These are phyloP conservation scores for Arthrinium phaeospermum DNA, from an alignment of 2,329 filamentous ascomycete species.

Conservation along the genomic window DNA sequence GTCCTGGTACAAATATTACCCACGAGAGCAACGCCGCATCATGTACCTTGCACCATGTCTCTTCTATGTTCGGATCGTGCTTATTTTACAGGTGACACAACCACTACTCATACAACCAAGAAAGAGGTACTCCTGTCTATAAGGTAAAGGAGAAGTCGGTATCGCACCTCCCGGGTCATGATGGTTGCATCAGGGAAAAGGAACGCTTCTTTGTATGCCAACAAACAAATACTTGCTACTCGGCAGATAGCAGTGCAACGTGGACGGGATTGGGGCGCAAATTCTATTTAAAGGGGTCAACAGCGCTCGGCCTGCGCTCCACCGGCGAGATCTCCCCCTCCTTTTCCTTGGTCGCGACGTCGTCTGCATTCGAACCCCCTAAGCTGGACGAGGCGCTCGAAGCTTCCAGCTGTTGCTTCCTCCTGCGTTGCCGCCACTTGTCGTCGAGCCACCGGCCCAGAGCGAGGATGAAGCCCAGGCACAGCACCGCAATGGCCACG, in stretches of 20 bases:
- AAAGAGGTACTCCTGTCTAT: too few relatives aligned
- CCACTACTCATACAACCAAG: too few relatives aligned
- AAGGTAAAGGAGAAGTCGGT: too few relatives aligned
- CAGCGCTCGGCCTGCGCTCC: not conserved
- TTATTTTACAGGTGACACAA: too few relatives aligned
- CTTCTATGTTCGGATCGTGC: too few relatives aligned
- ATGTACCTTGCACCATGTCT: too few relatives aligned
- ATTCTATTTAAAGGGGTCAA: not conserved
- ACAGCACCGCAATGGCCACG: not conserved
- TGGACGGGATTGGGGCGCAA: not conserved
- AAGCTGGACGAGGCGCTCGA: not conserved
- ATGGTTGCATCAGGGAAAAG: too few relatives aligned
- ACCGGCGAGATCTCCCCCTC: not conserved
- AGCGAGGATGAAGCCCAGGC: not conserved
- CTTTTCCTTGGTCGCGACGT: not conserved
- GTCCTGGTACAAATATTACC: too few relatives aligned
- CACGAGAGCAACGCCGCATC: too few relatives aligned
- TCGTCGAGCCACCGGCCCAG: not conserved
- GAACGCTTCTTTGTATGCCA: too few relatives aligned
- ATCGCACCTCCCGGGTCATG: too few relatives aligned
- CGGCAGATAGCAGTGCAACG: too few relatives aligned
- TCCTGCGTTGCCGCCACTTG: not conserved
- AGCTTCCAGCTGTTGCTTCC: not conserved
- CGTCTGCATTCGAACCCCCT: not conserved
- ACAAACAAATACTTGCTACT: not conserved